Evolutionary conservation across 2,329 filamentous ascomycete genomes (phyloP), one percentile per base, ranked within the genome.

Genomic region (Penicillium expansum): DNA sequence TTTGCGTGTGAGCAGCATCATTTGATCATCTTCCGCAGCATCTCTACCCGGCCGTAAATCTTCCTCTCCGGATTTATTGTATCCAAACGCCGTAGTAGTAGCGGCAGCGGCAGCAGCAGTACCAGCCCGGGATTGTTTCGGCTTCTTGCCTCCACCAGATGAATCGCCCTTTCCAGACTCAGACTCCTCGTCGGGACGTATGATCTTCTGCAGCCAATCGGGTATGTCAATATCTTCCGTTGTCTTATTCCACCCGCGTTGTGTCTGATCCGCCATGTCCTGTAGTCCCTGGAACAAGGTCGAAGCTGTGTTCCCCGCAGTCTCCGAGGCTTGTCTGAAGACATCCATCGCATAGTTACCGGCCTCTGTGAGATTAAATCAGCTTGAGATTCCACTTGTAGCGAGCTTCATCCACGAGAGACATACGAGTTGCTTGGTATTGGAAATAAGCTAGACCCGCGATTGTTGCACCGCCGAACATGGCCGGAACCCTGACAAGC

Each of bases 1-100:
- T 78, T 97, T 97, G 79, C 94, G 93, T 2, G 95, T 99, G 69
- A 99, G 80, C 65, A 97, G 82, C 94, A 99, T 99, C 93, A 99
- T 99, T 75, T 99, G 94, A 72, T 99, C 94, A 68, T 99, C 94
- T 67, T 86, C 86, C 18, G 91, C 90, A 48, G 83, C 81, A 69
- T 89, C 86, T 55, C 88, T 85, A 20, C 78, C 80, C 9, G 81
- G 79, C 54, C 86, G 80, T 14, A 32, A 13, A 35, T 93, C 85
- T 35, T 89, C 85, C 38, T 84, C 81, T 4, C 80, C 76, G 2
- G 86, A 84, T 56, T 87, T 81, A 22, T 91, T 86, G 67, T 92
- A 88, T 37, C 88, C 91, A 71, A 96, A 91, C 0, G 90, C 91
- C 16, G 88, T 85, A 32, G 87, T 90, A 33, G 88, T 87, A 29